Evolutionary conservation across 164 flowering plant species (phyloP), one percentile per base, ranked within the genome.

Genomic region (Tetracentron sinense): DNA sequence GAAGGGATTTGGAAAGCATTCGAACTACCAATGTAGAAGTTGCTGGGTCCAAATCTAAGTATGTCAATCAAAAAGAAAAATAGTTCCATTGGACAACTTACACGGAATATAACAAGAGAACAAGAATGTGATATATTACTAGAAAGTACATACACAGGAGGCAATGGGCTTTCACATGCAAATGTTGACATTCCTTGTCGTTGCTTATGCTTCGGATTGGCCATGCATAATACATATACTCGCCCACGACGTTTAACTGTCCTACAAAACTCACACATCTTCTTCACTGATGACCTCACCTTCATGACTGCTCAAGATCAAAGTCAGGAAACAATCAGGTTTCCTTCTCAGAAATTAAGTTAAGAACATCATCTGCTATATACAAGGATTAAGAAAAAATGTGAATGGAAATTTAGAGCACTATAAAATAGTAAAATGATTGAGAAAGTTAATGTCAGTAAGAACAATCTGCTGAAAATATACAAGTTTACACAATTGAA

Each of bases 211-310:
- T 92, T 92, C 38, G 96, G 98, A 72, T 90, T 90, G 38, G 88
- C 72, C 21, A 87, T 68, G 77, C 98, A 93, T 21, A 83, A 21
- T 0, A 94, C 81, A 69, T 78, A 87, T 0, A 94, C 95, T 52
- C 88, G 81, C 1, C 98, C 95, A 33, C 89, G 85, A 14, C 93
- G 92, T 67, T 84, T 90, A 7, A 94, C 85, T 1, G 86, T 82
- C 77, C 77, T 79, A 67, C 98, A 94, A 62, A 79, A 94, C 80
- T 87, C 96, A 52, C 98, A 94, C 85, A 94, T 77, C 77, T 87
- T 94, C 82, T 89, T 94, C 77, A 94, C 97, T 1, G 96, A 87
- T 52, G 97, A 79, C 19, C 98, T 71, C 61, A 94, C 97, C 92
- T 90, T 93, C 98, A 93, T 93, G 64, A 54, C 71, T 74, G 11